Percentiles rank a stretch among this genome's conserved stretches.
These are phyloP conservation scores for Trypanosoma caninum DNA, from an alignment of 208 protist species.

Conservation along the genomic window DNA sequence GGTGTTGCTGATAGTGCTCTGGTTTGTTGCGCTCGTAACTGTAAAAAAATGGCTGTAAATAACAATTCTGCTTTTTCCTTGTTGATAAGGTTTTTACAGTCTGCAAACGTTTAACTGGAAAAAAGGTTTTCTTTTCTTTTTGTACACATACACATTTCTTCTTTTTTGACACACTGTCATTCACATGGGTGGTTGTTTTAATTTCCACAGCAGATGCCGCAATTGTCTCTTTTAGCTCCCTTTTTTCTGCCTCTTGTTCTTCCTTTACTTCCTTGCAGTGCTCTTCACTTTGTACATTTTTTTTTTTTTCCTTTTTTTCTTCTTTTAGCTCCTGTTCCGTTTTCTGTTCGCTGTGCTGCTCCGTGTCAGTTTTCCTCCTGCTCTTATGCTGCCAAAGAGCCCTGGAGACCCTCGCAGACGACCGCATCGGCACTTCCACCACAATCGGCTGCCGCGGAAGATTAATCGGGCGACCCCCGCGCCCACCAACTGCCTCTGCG, in stretches of 20 bases:
- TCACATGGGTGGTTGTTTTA: neutral
- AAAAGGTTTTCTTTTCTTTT: too few relatives aligned
- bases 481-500: neutral
- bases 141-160: too few relatives aligned
- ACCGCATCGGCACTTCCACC: conserved; percentile 16
- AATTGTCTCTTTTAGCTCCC: neutral
- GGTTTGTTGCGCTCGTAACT: neutral
- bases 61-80: too few relatives aligned
- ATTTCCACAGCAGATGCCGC: neutral
- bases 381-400: neutral
- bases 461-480: neutral
- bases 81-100: too few relatives aligned
- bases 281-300: neutral
- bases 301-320: neutral
- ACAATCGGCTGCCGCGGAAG: conserved; percentile 23
- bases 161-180: too few relatives aligned
- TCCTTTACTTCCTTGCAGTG: neutral
- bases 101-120: too few relatives aligned
- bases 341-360: neutral
- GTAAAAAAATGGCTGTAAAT: too few relatives aligned
- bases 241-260: neutral
- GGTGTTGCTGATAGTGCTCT: too few relatives aligned
- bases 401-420: neutral
- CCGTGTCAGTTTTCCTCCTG: neutral
- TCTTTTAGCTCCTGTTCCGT: neutral